phyloP scores from a whole-genome alignment of 108 stramenopile species.

The Fistulifera pelliculosa region DNA sequence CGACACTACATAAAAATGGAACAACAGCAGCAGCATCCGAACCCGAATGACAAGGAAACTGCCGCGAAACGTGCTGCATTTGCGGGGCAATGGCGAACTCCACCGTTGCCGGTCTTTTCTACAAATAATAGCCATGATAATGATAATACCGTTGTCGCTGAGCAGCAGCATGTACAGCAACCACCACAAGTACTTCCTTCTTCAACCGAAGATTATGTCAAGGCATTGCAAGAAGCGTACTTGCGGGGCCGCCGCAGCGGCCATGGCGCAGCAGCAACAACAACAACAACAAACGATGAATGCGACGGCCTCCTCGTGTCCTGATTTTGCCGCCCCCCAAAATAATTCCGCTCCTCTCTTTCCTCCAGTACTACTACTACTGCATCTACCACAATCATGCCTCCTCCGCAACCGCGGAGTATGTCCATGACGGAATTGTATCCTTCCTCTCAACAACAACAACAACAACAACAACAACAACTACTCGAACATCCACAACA shows the following conservation, averaged over 20 bases:
- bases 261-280: constrained; percentile 6
- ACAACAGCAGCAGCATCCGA: too few relatives aligned
- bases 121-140: not conserved
- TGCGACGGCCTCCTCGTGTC: constrained; percentile 32
- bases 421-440: not conserved
- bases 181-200: not conserved
- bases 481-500: not conserved
- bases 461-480: not conserved
- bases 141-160: not conserved
- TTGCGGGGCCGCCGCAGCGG: constrained; percentile 21
- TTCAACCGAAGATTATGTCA: constrained; percentile 64
- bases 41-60: too few relatives aligned
- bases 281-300: constrained; percentile 3
- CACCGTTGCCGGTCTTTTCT: constrained; percentile 63
- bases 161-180: not conserved
- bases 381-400: not conserved
- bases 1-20: too few relatives aligned
- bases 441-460: constrained; percentile 3
- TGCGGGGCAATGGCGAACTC: constrained; percentile 80
- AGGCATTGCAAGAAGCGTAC: constrained; percentile 79
- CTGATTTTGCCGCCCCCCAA: constrained; percentile 24
- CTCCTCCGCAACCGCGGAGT: not conserved
- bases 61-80: constrained; percentile 58
- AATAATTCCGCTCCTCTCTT: constrained; percentile 4
- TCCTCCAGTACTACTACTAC: not conserved